Evolutionary conservation across 257 asterid genomes (phyloP).

Genomic region (Catharanthus roseus): DNA sequence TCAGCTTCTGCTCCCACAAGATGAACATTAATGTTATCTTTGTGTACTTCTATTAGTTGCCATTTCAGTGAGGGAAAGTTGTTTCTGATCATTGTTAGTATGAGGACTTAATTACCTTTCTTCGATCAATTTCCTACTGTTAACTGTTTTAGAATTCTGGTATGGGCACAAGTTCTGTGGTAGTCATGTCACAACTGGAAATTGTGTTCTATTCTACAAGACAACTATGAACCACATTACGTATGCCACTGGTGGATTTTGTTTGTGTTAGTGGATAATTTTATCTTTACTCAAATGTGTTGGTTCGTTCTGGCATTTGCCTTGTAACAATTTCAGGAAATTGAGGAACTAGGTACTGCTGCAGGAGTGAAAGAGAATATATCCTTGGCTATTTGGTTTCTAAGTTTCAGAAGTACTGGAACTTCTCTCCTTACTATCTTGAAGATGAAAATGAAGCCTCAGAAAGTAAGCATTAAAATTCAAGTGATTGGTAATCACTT

Average conservation of each 20-base stretch:
- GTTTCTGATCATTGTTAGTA: not conserved
- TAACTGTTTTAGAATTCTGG: not conserved
- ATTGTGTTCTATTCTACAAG: too few species aligned
- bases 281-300: not conserved
- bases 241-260: not conserved
- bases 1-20: not conserved
- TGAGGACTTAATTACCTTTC: not conserved
- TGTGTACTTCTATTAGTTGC: not conserved
- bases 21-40: not conserved
- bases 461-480: slow-evolving; percentile 28
- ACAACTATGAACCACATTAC: not conserved
- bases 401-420: slow-evolving; percentile 35
- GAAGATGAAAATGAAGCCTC: slow-evolving; percentile 32
- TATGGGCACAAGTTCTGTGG: not conserved
- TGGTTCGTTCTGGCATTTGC: not conserved
- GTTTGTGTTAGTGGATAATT: not conserved
- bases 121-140: not conserved
- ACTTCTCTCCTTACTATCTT: slow-evolving; percentile 48
- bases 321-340: slow-evolving; percentile 31
- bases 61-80: not conserved
- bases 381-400: slow-evolving; percentile 30
- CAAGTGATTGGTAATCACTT: not conserved
- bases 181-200: too few species aligned
- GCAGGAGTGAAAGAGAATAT: slow-evolving; percentile 17
- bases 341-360: slow-evolving; percentile 45